Evolutionary conservation across 179 eudicot species (phyloP).

Genomic region (Actinidia arguta): DNA sequence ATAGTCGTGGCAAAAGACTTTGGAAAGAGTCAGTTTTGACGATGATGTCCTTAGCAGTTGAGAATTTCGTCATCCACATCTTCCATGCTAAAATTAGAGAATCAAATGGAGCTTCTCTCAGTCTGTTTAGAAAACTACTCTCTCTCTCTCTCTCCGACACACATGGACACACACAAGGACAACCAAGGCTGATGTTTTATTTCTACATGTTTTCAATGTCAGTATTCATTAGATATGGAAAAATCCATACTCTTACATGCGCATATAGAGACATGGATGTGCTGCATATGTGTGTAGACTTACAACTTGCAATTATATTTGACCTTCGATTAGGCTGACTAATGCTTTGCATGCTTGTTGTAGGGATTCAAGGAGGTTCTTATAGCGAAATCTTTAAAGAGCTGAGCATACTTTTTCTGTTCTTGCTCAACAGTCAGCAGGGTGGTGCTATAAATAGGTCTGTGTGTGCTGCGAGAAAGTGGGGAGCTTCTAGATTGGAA

Average conservation of each 20-base stretch:
- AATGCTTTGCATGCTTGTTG: conserved; percentile 26
- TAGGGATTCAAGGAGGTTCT: conserved; percentile 85
- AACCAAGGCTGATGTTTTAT: neutral
- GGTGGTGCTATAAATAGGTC: neutral
- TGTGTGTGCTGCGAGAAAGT: neutral
- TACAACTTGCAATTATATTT: neutral
- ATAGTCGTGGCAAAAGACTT: conserved; percentile 94
- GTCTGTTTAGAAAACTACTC: conserved; percentile 74
- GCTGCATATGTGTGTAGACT: neutral
- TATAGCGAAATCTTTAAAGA: conserved; percentile 81
- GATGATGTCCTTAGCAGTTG: conserved; percentile 83
- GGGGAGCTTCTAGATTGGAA: neutral
- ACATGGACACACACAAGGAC: neutral
- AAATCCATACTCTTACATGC: neutral
- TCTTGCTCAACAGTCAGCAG: neutral
- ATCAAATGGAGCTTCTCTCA: conserved; percentile 75
- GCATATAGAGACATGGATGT: neutral
- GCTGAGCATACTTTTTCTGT: conserved; percentile 43
- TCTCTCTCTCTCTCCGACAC: conserved; percentile 21
- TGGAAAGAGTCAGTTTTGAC: conserved; percentile 83
- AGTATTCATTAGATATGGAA: neutral
- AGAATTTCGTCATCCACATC: conserved; percentile 60
- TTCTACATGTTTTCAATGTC: neutral
- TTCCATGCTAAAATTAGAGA: conserved; percentile 89
- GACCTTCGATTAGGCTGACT: neutral